These are phyloP conservation scores for Prillingera fragicola DNA, from an alignment of 1,284 basidiomycete genomes.

Conservation along the genomic window DNA sequence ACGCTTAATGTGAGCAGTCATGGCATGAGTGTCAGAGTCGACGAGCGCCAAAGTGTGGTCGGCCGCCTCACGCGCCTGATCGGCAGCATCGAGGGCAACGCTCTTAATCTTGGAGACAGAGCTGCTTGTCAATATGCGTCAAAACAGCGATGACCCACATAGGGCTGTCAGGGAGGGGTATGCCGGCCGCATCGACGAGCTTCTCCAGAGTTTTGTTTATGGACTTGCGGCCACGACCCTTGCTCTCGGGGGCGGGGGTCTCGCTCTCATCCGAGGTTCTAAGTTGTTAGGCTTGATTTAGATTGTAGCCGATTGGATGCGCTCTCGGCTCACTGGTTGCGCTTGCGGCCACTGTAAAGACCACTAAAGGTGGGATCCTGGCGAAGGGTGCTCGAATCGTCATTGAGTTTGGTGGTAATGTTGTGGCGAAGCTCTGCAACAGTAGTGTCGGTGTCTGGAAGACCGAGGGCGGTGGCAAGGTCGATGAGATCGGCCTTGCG, in stretches of 20 bases:
- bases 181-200: constrained; percentile 34
- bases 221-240: constrained; percentile 26
- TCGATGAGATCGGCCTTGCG: constrained; percentile 41
- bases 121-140: not conserved
- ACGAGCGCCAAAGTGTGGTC: constrained; percentile 19
- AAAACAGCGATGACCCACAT: constrained; percentile 19
- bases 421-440: constrained; percentile 27
- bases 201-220: constrained; percentile 32
- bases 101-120: not conserved
- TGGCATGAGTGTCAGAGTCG: constrained; percentile 12
- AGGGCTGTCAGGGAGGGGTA: constrained; percentile 39
- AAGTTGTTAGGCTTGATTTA: constrained; percentile 1
- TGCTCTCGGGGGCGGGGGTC: constrained; percentile 24
- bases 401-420: constrained; percentile 36
- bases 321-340: not conserved
- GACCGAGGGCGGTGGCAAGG: constrained; percentile 35
- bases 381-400: constrained; percentile 22
- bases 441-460: constrained; percentile 19
- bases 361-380: constrained; percentile 36
- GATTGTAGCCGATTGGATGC: not conserved
- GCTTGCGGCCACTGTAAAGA: constrained; percentile 22
- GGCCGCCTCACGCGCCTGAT: constrained; percentile 10
- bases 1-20: constrained; percentile 7
- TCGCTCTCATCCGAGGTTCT: constrained; percentile 7
- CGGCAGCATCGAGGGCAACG: constrained; percentile 11